Evolutionary conservation across 768 basidiomycete species (phyloP).

Genomic region (Paxillus involutus): DNA sequence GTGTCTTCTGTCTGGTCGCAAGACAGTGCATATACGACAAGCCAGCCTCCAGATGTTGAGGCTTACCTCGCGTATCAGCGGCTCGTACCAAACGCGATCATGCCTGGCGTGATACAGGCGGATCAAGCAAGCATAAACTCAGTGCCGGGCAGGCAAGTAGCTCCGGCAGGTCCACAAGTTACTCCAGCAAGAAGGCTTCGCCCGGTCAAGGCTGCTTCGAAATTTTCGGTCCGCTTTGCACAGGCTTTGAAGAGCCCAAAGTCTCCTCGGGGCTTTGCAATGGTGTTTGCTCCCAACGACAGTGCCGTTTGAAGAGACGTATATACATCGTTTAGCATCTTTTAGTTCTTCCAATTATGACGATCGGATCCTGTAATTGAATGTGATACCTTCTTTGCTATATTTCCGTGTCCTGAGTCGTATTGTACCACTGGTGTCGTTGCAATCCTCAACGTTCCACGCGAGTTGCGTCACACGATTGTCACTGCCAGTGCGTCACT

Average conservation of each 20-base stretch:
- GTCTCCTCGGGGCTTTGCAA: neutral
- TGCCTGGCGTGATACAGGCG: neutral
- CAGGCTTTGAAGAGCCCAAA: neutral
- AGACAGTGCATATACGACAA: constrained; percentile 44
- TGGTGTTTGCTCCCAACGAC: constrained; percentile 1
- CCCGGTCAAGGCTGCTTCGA: constrained; percentile 1
- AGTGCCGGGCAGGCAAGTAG: neutral
- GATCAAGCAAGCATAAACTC: neutral
- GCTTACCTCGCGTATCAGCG: neutral
- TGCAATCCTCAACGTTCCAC: too few relatives aligned
- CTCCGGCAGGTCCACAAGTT: neutral
- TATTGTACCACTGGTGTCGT: too few relatives aligned
- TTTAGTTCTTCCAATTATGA: neutral
- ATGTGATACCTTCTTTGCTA: neutral
- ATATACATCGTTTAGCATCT: neutral
- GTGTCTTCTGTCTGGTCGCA: constrained; percentile 27
- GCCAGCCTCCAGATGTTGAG: constrained; percentile 13
- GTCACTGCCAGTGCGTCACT: too few relatives aligned
- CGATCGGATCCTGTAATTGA: neutral
- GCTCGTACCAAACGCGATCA: neutral
- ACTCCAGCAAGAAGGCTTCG: constrained; percentile 1
- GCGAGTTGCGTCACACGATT: too few relatives aligned
- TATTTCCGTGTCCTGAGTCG: neutral
- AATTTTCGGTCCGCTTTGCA: constrained; percentile 2
- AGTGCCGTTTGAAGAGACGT: constrained; percentile 5